Evolutionary conservation across 129 eudicot species (phyloP), one percentile per base, ranked within the genome.

Genomic region (Apium graveolens): DNA sequence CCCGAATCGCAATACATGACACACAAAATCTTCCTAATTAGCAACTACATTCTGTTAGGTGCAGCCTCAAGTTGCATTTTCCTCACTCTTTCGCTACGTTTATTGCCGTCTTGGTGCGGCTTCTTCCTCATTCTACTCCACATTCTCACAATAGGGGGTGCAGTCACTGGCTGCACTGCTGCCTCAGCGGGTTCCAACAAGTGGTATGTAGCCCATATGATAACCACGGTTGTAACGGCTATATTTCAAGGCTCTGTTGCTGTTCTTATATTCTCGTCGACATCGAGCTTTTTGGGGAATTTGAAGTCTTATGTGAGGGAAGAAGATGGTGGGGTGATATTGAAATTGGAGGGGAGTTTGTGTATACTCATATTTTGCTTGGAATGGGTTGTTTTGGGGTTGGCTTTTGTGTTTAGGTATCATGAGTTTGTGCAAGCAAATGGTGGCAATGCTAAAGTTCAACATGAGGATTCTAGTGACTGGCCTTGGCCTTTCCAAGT

Each of bases 1-100:
- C 32, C 76, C 2, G 71, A 66, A 24, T 77, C 86, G 7, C 84
- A 78, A 45, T 55, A 43, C 43, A 75, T 76, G 38, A 87, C 93
- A 70, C 93, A 84, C 76, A 89, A 87, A 73, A 29, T 91, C 77
- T 91, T 91, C 81, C 80, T 91, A 20, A 20, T 87, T 4, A 78
- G 85, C 84, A 89, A 91, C 77, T 91, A 89, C 83, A 60, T 86
- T 45, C 70, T 91, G n/a, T 77, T 91, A 5, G 97, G 89, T 3
- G 88, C 94, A 20, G 94, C 94, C 72, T 89, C 94, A 0, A 86
- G 92, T 41, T 91, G 97, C 92, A 91, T 91, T 53, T 91, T 91
- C 90, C 89, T 91, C 12, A 91, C 92, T 7, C 97, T 91, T 74
- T 91, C 97, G 44, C 92, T 91, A 38, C 94, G 94, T 34, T 84